Evolutionary conservation across 371 early-diverging fungal species (phyloP).

Genomic region (Syncephalastrum contaminatum): DNA sequence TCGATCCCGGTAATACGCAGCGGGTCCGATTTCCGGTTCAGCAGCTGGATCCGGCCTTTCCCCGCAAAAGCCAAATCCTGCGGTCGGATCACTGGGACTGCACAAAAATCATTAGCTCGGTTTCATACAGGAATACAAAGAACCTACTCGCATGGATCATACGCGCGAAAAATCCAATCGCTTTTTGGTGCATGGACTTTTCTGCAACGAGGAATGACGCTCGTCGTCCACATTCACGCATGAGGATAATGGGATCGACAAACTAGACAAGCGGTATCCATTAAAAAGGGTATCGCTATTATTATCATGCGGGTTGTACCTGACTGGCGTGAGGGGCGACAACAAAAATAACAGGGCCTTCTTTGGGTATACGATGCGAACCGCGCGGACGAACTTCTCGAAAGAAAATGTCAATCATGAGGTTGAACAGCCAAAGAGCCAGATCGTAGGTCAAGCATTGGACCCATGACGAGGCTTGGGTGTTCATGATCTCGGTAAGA

Average conservation of each 20-base stretch:
- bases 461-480: neutral
- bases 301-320: conserved; percentile 36
- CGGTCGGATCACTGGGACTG: conserved; percentile 87
- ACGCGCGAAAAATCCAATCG: conserved; percentile 80
- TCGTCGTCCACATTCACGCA: conserved; percentile 76
- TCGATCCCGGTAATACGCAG: conserved; percentile 60
- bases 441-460: conserved; percentile 29
- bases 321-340: conserved; percentile 97
- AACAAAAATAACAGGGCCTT: conserved; percentile 92
- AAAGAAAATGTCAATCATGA: conserved; percentile 82
- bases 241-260: conserved; percentile 89
- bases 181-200: conserved; percentile 83
- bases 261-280: conserved; percentile 63
- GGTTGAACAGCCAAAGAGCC: conserved; percentile 54
- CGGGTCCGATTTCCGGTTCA: conserved; percentile 63
- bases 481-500: conserved; percentile 2
- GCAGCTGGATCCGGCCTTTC: conserved; percentile 62
- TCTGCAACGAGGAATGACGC: conserved; percentile 88
- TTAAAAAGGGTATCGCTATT: no score
- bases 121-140: neutral
- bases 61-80: conserved; percentile 79
- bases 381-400: conserved; percentile 88
- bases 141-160: conserved; percentile 68
- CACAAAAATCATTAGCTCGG: neutral
- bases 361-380: conserved; percentile 80